Evolutionary conservation across 1,284 basidiomycete species (phyloP), one percentile per base, ranked within the genome.

Genomic region (Microbotryum lychnidis-dioicae): DNA sequence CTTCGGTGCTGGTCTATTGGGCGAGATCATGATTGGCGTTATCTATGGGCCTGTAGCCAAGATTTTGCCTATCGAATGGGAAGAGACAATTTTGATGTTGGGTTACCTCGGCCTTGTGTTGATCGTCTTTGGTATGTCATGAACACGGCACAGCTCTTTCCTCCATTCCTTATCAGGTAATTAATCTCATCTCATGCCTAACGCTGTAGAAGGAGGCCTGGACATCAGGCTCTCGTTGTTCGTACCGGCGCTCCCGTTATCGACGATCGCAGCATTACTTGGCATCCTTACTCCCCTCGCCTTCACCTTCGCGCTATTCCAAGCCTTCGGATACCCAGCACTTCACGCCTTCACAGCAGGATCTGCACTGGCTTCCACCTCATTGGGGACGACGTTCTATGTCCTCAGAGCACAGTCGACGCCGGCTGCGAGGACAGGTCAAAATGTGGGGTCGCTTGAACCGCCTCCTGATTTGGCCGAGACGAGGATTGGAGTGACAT

Each of bases 71-170:
- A 12, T 60, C 0, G 69, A 72, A 8, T 79, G 79, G 76, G 73
- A 81, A 63, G 68, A 75, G 10, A 75, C 79, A 0, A 76, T 81
- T 57, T 75, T 78, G 7, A 72, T 73, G 0, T 50, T 82, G 8
- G 81, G 81, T 0, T 82, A 82, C 58, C 62, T 82, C 1, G 82
- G 81, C 1, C 72, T 83, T 18, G 73, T 82, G n/a, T 71, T 81
- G 7, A 75, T 83, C 50, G 79, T 83, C 4, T 80, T 81, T 61
- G 77, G 20, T 29, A 5, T 12, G 25, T 31, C 51, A 23, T 12
- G 42, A n/a, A 27, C 21, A 49, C n/a, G 50, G 14, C 31, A 23
- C 44, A 9, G 7, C 53, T 42, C 23, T 47, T 21, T 4, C 6
- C 27, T 27, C 27, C 27, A 4, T 27, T 27, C 27, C 27, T 27